A percentile compares a stretch with the other conserved stretches of the same genome.
phyloP scores from a whole-genome alignment of 306 rosid species.

The Dalbergia cultrata region DNA sequence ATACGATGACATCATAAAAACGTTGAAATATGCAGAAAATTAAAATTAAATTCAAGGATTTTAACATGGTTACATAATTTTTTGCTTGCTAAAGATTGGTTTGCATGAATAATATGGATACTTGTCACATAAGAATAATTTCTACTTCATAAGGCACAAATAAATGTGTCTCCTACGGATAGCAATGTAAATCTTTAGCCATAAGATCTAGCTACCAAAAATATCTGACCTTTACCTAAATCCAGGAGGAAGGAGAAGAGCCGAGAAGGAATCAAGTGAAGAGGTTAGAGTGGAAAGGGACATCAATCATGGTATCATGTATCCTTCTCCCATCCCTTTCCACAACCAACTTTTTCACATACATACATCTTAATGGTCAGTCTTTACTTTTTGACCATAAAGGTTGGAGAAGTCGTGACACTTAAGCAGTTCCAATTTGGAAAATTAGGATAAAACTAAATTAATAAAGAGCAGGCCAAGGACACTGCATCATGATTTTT shows the following conservation, averaged over 20 bases:
- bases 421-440: not conserved
- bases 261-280: conserved; percentile 26
- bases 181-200: conserved; percentile 19
- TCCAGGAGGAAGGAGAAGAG: conserved; percentile 46
- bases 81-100: not conserved
- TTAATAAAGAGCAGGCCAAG: conserved; percentile 25
- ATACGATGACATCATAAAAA: too few relatives aligned
- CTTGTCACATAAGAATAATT: not conserved
- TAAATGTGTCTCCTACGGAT: conserved; percentile 25
- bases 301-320: conserved; percentile 31
- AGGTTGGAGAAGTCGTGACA: not conserved
- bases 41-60: too few relatives aligned
- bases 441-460: conserved; percentile 12
- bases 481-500: conserved; percentile 3
- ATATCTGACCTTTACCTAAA: conserved; percentile 43
- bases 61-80: not conserved
- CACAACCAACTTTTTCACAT: conserved; percentile 41
- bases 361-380: conserved; percentile 47
- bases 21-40: too few relatives aligned
- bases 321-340: conserved; percentile 45
- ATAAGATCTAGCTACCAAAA: conserved; percentile 36
- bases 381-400: conserved; percentile 44
- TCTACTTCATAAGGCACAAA: not conserved
- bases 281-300: conserved; percentile 41
- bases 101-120: not conserved